Conservation (phyloP, 352 stramenopile species). For the Phytophthora litchii region DNA sequence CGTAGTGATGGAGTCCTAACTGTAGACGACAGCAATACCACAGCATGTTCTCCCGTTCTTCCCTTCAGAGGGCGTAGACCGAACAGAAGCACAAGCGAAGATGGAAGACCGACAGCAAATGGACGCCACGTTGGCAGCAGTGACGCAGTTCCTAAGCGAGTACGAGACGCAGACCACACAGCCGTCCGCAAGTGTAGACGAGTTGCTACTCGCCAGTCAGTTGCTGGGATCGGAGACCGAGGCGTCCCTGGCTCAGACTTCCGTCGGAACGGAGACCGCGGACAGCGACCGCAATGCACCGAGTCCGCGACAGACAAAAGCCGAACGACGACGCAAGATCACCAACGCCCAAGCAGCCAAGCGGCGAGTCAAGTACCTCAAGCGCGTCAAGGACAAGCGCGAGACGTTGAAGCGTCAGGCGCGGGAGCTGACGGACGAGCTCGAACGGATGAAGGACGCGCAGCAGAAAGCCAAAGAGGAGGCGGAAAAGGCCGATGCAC, state of each 20-base stretch:
- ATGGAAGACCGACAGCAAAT: constrained; percentile 33
- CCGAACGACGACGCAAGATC: constrained; percentile 30
- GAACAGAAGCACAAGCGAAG: constrained; percentile 18
- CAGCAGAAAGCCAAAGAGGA: constrained; percentile 19
- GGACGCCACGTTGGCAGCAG: constrained; percentile 25
- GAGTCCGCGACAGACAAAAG: constrained; percentile 1
- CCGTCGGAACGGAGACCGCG: constrained; percentile 1
- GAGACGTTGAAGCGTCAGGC: constrained; percentile 18
- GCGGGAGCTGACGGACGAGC: constrained; percentile 7
- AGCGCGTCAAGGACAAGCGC: constrained; percentile 32
- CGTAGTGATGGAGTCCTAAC: constrained; percentile 2
- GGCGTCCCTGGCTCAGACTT: constrained; percentile 20
- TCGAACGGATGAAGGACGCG: constrained; percentile 10
- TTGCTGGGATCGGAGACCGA: constrained; percentile 27
- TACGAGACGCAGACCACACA: constrained; percentile 12
- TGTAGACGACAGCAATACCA: constrained; percentile 12
- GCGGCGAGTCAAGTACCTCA: constrained; percentile 28
- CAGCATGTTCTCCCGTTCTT: background rate
- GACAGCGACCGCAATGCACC: constrained; percentile 1
- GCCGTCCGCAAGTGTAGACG: constrained; percentile 5
- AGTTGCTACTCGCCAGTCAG: constrained; percentile 21
- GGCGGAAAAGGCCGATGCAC: constrained; percentile 17
- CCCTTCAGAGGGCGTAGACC: constrained; percentile 3
- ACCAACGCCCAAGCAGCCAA: constrained; percentile 35
- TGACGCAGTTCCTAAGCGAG: constrained; percentile 30